A percentile compares a stretch with the other conserved stretches of the same genome.
phyloP scores from a whole-genome alignment of 179 eudicot species.

The Actinidia chinensis region DNA sequence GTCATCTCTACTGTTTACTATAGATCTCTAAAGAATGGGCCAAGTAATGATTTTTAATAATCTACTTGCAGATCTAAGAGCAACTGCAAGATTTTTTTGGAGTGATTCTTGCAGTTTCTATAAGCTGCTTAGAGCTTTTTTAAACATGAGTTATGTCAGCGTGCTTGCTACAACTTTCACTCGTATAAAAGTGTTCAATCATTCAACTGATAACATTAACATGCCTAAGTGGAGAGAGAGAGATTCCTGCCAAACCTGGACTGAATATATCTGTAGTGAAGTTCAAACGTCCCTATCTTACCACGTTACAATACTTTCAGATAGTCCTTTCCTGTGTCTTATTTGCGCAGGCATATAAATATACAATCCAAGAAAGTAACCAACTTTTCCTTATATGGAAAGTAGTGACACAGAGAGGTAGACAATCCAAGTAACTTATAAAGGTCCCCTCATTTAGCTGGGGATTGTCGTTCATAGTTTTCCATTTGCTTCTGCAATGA shows the following conservation, averaged over 20 bases:
- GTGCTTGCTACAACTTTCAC: too few species aligned
- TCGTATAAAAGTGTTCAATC: too few species aligned
- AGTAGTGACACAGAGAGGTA: background rate
- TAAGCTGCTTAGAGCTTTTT: too few species aligned
- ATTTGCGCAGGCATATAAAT: background rate
- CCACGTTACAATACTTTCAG: background rate
- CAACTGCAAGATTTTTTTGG: too few species aligned
- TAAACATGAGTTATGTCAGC: too few species aligned
- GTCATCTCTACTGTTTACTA: too few species aligned
- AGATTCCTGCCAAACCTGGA: background rate
- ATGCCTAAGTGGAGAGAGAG: background rate
- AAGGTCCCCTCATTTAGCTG: background rate
- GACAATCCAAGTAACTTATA: constrained; percentile 3
- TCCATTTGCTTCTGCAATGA: background rate
- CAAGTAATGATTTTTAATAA: too few species aligned
- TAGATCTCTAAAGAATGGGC: too few species aligned
- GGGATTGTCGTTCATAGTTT: background rate
- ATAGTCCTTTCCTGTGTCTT: background rate
- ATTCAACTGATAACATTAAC: too few species aligned
- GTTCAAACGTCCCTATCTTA: background rate
- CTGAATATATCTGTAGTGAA: background rate
- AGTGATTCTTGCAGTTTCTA: too few species aligned
- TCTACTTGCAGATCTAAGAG: too few species aligned
- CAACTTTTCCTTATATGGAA: background rate
- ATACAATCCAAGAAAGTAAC: background rate